A percentile compares a stretch with the other conserved stretches of the same genome.
phyloP scores from a whole-genome alignment of 441 rosid species.

The Jatropha multifida region DNA sequence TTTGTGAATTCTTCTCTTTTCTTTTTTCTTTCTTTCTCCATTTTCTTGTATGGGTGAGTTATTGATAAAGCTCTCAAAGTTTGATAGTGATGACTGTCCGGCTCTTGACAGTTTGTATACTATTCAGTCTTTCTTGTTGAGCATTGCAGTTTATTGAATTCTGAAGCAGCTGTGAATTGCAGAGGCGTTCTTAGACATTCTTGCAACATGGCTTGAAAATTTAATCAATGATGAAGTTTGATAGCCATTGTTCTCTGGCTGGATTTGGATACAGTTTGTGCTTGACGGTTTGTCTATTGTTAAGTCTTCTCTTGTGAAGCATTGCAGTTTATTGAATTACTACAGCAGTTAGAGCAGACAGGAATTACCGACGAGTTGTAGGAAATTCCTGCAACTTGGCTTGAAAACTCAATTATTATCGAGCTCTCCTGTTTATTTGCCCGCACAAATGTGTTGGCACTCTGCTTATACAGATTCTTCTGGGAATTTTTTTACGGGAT shows the following conservation, averaged over 20 bases:
- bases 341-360: not conserved
- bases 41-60: not conserved
- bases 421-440: too few species aligned
- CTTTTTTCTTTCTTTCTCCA: not conserved
- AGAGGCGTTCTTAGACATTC: not conserved
- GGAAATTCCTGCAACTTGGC: not conserved
- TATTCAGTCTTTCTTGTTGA: not conserved
- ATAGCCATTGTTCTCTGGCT: too few species aligned
- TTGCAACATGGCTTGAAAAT: not conserved
- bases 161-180: not conserved
- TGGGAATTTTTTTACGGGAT: too few species aligned
- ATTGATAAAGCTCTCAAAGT: not conserved
- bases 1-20: not conserved
- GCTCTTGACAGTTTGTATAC: not conserved
- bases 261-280: too few species aligned
- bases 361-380: not conserved
- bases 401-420: not conserved
- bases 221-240: not conserved
- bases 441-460: too few species aligned
- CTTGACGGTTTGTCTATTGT: too few species aligned
- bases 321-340: not conserved
- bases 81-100: not conserved
- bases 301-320: not conserved
- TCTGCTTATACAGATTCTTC: too few species aligned
- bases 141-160: not conserved